Evolutionary conservation across 768 basidiomycete species (phyloP).

Genomic region (Phaeolepiota aurea): DNA sequence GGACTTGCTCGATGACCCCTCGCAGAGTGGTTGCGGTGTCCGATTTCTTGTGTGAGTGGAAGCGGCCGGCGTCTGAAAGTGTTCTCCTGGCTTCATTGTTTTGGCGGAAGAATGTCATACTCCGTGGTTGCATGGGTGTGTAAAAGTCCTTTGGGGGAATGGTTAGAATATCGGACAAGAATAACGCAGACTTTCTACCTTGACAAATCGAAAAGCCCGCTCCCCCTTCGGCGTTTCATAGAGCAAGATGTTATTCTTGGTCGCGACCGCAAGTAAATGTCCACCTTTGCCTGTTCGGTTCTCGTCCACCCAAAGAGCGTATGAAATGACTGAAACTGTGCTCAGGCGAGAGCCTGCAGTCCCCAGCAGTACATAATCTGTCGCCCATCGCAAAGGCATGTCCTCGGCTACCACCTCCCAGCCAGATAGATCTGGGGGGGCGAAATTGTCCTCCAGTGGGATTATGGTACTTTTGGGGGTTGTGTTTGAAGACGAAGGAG

Average conservation of each 20-base stretch:
- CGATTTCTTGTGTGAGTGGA: constrained; percentile 31
- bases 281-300: constrained; percentile 34
- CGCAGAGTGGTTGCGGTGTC: constrained; percentile 31
- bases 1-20: constrained; percentile 15
- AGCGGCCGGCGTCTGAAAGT: constrained; percentile 12
- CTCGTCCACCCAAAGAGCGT: constrained; percentile 62
- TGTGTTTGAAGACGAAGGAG: constrained; percentile 12
- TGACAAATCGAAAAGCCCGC: constrained; percentile 74
- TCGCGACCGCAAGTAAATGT: constrained; percentile 64
- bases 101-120: constrained; percentile 64
- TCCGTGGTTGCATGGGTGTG: constrained; percentile 61
- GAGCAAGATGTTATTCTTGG: constrained; percentile 62
- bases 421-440: constrained; percentile 14
- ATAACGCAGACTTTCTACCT: too few relatives aligned
- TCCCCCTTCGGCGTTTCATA: constrained; percentile 82
- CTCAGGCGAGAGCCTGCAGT: constrained; percentile 54
- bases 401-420: constrained; percentile 69
- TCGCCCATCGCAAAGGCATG: constrained; percentile 77
- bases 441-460: constrained; percentile 5
- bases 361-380: constrained; percentile 78
- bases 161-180: too few relatives aligned
- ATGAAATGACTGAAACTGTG: constrained; percentile 50
- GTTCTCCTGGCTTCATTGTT: constrained; percentile 4
- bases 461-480: constrained; percentile 5
- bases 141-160: constrained; percentile 81